These are phyloP conservation scores for Lolium multiflorum DNA, from an alignment of 176 grass and related monocot genomes.

Conservation along the genomic window DNA sequence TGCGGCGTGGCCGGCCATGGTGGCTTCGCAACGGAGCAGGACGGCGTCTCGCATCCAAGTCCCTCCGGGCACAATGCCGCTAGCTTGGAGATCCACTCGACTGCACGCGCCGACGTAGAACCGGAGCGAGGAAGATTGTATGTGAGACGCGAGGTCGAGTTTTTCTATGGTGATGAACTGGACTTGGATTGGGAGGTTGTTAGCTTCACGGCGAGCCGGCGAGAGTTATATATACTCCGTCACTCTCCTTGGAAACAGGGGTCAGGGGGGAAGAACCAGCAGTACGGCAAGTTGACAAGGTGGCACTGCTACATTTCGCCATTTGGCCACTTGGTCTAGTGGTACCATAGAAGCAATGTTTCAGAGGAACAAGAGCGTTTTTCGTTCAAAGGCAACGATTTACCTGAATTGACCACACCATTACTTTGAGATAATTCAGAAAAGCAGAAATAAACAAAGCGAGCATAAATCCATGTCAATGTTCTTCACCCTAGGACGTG, in stretches of 20 bases:
- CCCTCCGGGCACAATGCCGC: background rate
- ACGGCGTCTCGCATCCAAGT: slow-evolving; percentile 39
- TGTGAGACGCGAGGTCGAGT: background rate
- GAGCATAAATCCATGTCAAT: too few species aligned
- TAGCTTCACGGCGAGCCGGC: background rate
- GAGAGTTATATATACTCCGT: slow-evolving; percentile 7
- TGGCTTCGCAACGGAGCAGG: background rate
- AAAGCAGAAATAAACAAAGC: too few species aligned
- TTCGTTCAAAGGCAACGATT: too few species aligned
- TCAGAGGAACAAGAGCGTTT: too few species aligned
- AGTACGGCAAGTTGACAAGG: background rate
- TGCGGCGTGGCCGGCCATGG: slow-evolving; percentile 16
- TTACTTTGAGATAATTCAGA: too few species aligned
- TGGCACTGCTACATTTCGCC: background rate
- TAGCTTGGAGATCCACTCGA: background rate
- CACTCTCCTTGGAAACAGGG: background rate
- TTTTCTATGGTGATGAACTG: background rate
- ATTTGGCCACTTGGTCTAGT: slow-evolving; percentile 2
- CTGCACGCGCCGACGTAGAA: background rate
- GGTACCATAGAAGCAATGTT: background rate
- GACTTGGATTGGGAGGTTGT: background rate
- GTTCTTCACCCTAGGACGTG: too few species aligned
- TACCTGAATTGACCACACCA: too few species aligned
- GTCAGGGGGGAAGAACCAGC: slow-evolving; percentile 6
- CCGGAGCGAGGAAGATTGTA: background rate